Conservation (phyloP, 1,284 basidiomycete genomes). For the Phylloporus sp. region DNA sequence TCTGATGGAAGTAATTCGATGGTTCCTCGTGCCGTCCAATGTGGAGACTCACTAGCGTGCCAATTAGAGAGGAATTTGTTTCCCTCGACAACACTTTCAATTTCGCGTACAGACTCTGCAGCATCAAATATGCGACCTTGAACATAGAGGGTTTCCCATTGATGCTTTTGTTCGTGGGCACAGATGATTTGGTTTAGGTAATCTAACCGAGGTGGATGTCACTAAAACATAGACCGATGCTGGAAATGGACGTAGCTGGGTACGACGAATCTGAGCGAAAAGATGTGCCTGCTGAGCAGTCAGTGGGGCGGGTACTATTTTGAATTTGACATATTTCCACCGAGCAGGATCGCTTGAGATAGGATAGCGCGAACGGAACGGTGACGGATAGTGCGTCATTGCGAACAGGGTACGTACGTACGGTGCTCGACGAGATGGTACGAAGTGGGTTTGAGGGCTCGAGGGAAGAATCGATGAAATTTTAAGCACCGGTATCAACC, state of each 20-base stretch:
- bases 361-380: too few relatives aligned
- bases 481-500: constrained; percentile 43
- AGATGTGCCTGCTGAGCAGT: too few relatives aligned
- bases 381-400: too few relatives aligned
- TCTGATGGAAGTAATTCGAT: background rate
- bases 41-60: background rate
- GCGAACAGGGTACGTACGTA: too few relatives aligned
- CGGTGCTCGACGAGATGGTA: constrained; percentile 18
- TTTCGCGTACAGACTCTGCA: background rate
- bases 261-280: too few relatives aligned
- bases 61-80: background rate
- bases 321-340: too few relatives aligned
- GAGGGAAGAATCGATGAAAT: constrained; percentile 20
- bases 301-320: too few relatives aligned
- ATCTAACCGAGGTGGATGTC: background rate
- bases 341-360: too few relatives aligned
- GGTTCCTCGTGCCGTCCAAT: too few relatives aligned
- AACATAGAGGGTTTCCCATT: background rate
- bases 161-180: background rate
- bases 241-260: too few relatives aligned
- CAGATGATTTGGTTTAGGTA: background rate
- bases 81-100: background rate
- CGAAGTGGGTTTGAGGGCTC: background rate
- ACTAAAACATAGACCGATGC: too few relatives aligned
- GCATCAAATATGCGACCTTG: background rate